A percentile compares a stretch with the other conserved stretches of the same genome.
These are phyloP conservation scores for Hura crepitans DNA, from an alignment of 441 rosid genomes.

Conservation along the genomic window DNA sequence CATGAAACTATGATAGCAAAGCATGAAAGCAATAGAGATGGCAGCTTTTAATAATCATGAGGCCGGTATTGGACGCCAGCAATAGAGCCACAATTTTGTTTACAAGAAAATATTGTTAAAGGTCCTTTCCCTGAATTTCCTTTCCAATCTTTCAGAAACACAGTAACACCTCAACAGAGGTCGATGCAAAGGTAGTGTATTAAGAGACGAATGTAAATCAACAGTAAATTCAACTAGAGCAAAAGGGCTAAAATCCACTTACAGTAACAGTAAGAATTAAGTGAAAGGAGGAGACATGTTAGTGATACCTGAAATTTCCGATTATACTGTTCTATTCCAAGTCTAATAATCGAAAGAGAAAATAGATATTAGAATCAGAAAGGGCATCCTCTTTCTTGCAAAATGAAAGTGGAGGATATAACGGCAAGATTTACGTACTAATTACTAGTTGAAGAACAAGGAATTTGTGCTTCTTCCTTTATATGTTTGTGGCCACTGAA, in stretches of 20 bases:
- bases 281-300: not conserved
- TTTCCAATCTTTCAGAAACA: not conserved
- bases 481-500: conserved; percentile 4
- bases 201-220: not conserved
- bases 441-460: no score
- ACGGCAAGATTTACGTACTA: no score
- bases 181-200: conserved; percentile 7
- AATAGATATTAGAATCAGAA: not conserved
- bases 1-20: not conserved
- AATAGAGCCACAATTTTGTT: not conserved
- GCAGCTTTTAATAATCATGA: conserved; percentile 11
- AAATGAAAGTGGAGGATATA: not conserved
- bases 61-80: conserved; percentile 3
- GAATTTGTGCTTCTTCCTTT: not conserved
- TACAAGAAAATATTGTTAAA: not conserved
- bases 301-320: no score
- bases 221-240: conserved; percentile 17
- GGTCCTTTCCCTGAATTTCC: not conserved
- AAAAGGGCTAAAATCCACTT: not conserved
- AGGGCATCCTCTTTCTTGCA: not conserved
- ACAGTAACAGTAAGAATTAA: not conserved
- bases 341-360: no score
- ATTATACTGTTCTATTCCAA: no score
- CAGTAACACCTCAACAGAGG: conserved; percentile 22
- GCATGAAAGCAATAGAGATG: not conserved